Conservation (phyloP, 345 rosid species). For the Lumnitzera littorea region DNA sequence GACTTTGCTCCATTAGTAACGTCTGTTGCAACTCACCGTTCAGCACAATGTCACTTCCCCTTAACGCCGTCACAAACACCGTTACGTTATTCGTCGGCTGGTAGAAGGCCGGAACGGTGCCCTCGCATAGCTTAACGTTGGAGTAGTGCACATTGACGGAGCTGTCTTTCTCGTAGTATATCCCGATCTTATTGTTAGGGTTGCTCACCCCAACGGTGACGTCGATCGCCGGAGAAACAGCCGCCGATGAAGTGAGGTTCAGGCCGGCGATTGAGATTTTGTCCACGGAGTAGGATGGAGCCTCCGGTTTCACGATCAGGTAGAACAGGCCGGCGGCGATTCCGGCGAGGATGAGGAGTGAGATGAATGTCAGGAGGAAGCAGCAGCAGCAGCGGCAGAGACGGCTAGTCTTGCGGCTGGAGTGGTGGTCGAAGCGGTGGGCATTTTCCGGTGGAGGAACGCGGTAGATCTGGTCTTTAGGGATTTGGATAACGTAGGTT, state of each 20-base stretch:
- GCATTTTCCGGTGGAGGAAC: constrained; percentile 24
- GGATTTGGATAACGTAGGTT: constrained; percentile 23
- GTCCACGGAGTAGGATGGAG: constrained; percentile 53
- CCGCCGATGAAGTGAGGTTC: constrained; percentile 42
- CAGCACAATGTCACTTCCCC: constrained; percentile 40
- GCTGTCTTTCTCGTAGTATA: constrained; percentile 49
- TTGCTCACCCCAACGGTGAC: constrained; percentile 54
- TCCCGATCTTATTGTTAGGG: constrained; percentile 62
- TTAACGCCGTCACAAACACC: constrained; percentile 31
- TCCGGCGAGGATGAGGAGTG: constrained; percentile 36
- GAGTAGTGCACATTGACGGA: constrained; percentile 34
- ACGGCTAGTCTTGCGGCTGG: constrained; percentile 25
- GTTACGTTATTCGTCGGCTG: constrained; percentile 73
- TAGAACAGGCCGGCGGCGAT: constrained; percentile 46
- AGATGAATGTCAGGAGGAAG: constrained; percentile 20
- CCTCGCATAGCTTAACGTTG: constrained; percentile 33
- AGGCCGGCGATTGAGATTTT: constrained; percentile 43
- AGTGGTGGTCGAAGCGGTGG: constrained; percentile 27
- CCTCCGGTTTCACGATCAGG: constrained; percentile 57
- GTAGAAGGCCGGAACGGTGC: constrained; percentile 49
- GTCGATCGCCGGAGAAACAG: constrained; percentile 56
- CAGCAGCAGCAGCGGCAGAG: constrained; percentile 36
- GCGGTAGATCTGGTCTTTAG: constrained; percentile 25
- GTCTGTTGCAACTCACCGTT: constrained; percentile 17
- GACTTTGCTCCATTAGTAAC: constrained; percentile 20